phyloP scores from a whole-genome alignment of 2,329 filamentous ascomycete genomes.

The Xylariaceae sp. region DNA sequence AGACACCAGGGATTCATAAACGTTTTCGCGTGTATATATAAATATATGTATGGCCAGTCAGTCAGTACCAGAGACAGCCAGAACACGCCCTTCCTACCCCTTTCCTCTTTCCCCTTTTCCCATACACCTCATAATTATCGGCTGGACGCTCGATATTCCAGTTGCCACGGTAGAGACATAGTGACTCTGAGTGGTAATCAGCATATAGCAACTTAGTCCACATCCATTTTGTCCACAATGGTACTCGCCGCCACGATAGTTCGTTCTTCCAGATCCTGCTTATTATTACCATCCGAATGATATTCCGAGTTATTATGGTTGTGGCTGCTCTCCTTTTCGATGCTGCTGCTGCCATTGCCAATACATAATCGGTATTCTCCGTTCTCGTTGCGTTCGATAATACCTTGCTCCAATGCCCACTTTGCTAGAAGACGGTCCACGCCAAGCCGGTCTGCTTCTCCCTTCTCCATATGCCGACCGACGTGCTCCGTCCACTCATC shows the following conservation, averaged over 20 bases:
- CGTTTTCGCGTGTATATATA: no score
- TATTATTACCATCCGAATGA: slow-evolving; percentile 28
- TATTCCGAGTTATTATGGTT: slow-evolving; percentile 24
- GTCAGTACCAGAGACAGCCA: no score
- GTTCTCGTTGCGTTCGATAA: slow-evolving; percentile 53
- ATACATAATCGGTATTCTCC: slow-evolving; percentile 52
- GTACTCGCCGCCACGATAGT: slow-evolving; percentile 34
- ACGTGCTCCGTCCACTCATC: slow-evolving; percentile 91
- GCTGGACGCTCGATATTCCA: no score
- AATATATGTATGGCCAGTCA: no score
- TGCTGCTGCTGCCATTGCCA: slow-evolving; percentile 34
- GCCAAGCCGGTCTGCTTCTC: slow-evolving; percentile 51
- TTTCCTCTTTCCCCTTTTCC: no score
- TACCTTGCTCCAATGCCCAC: slow-evolving; percentile 59
- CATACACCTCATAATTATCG: no score
- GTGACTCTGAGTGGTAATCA: no score
- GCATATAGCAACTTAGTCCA: slow-evolving; percentile 23
- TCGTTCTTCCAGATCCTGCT: slow-evolving; percentile 29
- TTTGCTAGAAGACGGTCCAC: slow-evolving; percentile 53
- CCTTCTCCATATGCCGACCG: slow-evolving; percentile 79
- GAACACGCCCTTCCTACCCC: no score
- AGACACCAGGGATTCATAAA: no score
- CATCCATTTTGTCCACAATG: slow-evolving; percentile 33
- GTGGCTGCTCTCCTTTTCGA: slow-evolving; percentile 27
- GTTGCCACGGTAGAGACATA: no score